Base-by-base conservation (phyloP, 768 basidiomycete genomes). In the Lactarius indigo region DNA sequence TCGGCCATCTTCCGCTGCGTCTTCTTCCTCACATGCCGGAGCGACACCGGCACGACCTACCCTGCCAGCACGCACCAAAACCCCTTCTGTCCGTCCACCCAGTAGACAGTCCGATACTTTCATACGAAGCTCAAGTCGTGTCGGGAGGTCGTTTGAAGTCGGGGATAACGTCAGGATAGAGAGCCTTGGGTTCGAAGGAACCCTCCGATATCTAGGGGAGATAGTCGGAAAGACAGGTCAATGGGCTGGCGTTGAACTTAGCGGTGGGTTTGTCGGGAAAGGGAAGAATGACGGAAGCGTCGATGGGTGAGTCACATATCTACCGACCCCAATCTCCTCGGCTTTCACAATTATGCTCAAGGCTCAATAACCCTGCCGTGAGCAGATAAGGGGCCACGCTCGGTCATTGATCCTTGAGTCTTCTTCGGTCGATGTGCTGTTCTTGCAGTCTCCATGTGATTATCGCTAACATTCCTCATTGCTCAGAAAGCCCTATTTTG, bases 271-370 rank as follows among this genome's bases (percentile, higher is more conserved):
- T 74, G 76, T 83, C 20, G 95, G 96, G 23, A 92, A 91, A 75
- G 96, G 96, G 1, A 99, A 98, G 80, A 99, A 99, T 72, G 86
- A 98, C 72, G 96, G 96, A 39, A 85, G 86, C 55, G 95, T 96
- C 5, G 83, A 81, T 68, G 93, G 92, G 96, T 97, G 74, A 80
- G 93, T 83, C 57, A 23, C 63, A 44, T 41, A 17, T 42, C 10
- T 37, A 23, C 17, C 23, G 20, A 33, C 33, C 55, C 55, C 56
- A 17, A 37, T 68, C 66, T 61, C 68, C 50, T 69, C 52, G 23
- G 62, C 57, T 60, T 64, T 68, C 41, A 60, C 23, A 33, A 50
- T 55, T 30, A 33, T 57, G 57, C 28, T 61, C 20, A 35, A 41
- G 54, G 20, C 42, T 47, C 56, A 61, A 30, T 62, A 50, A 37